A percentile compares a stretch with the other conserved stretches of the same genome.
Evolutionary conservation across 2,329 filamentous ascomycete genomes (phyloP).

Genomic region (Penicillium glabrum): DNA sequence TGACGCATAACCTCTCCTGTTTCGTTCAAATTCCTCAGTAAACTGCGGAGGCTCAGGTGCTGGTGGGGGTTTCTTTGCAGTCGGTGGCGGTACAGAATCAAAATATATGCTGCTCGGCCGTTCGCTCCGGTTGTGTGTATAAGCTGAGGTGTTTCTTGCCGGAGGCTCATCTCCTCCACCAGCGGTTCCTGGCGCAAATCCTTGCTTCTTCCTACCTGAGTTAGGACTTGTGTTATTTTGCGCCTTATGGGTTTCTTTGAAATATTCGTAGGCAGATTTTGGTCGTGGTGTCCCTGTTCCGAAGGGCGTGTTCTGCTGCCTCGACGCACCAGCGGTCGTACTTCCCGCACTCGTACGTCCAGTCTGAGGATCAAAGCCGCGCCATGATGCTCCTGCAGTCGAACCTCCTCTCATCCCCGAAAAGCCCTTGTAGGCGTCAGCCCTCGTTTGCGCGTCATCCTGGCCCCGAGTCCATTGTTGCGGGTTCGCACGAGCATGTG

Average conservation of each 20-base stretch:
- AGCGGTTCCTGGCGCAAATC: constrained; percentile 59
- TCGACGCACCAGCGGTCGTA: constrained; percentile 18
- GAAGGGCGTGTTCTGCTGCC: constrained; percentile 22
- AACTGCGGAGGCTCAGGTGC: constrained; percentile 25
- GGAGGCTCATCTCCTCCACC: constrained; percentile 59
- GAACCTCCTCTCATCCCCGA: constrained; percentile 42
- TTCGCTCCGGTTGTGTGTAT: constrained; percentile 39
- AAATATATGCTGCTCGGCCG: constrained; percentile 36
- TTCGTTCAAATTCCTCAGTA: constrained; percentile 49
- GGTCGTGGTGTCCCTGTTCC: constrained; percentile 10
- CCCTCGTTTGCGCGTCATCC: constrained; percentile 42
- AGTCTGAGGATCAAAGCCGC: constrained; percentile 41
- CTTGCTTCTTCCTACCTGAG: constrained; percentile 52
- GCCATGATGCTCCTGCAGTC: constrained; percentile 29
- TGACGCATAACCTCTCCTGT: constrained; percentile 56
- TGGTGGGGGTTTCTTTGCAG: constrained; percentile 40
- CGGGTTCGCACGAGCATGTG: constrained; percentile 41
- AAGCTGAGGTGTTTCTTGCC: constrained; percentile 54
- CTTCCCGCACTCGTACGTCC: constrained; percentile 23
- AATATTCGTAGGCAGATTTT: constrained; percentile 41
- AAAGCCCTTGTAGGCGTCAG: constrained; percentile 47
- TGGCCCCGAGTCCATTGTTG: constrained; percentile 41
- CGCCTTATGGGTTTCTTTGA: constrained; percentile 32
- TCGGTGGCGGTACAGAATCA: constrained; percentile 41
- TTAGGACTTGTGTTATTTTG: constrained; percentile 39